Conservation (phyloP, 495 filamentous ascomycete species). For the Umbilicaria muhlenbergii region DNA sequence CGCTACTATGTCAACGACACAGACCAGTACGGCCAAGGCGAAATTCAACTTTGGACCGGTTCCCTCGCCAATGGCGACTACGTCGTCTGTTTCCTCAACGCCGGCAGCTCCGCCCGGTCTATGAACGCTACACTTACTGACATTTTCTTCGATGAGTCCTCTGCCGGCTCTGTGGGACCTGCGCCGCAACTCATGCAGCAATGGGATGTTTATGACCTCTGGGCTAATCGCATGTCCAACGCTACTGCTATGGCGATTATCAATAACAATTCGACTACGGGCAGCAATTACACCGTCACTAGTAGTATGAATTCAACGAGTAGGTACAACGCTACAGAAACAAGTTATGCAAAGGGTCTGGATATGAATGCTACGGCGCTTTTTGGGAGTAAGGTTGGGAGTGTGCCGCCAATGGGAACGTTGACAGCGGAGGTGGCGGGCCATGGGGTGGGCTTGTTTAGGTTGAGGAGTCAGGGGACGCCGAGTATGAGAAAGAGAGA, state of each 20-base stretch:
- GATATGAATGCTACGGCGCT: conserved; percentile 20
- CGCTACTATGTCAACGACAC: conserved; percentile 17
- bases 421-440: conserved; percentile 23
- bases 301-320: conserved; percentile 7
- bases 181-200: conserved; percentile 14
- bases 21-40: conserved; percentile 19
- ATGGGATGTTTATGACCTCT: conserved; percentile 42
- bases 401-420: conserved; percentile 22
- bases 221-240: conserved; percentile 36
- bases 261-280: conserved; percentile 13
- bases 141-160: conserved; percentile 33
- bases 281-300: conserved; percentile 18
- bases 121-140: conserved; percentile 38
- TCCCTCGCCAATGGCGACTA: conserved; percentile 27
- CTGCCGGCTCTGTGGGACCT: conserved; percentile 22
- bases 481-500: conserved; percentile 21
- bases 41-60: conserved; percentile 34
- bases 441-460: conserved; percentile 31
- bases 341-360: conserved; percentile 25
- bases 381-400: conserved; percentile 27
- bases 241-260: conserved; percentile 28
- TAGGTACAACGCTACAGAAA: conserved; percentile 26
- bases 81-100: conserved; percentile 33
- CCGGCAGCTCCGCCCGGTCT: conserved; percentile 18
- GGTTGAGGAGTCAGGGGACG: conserved; percentile 21